phyloP scores from a whole-genome alignment of 148 eudicot genomes.

The Beta vulgaris region DNA sequence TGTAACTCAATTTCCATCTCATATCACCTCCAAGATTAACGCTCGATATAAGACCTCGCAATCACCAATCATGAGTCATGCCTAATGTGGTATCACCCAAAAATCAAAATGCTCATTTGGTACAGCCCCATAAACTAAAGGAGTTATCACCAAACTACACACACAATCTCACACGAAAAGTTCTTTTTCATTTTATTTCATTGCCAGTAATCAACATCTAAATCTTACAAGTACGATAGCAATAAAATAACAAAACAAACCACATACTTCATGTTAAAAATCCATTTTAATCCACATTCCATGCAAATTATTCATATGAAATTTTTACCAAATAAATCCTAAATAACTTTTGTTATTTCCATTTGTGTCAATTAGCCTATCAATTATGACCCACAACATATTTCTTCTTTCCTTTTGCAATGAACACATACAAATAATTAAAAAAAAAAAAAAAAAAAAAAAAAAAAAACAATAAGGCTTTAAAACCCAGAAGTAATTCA shows the following conservation, averaged over 20 bases:
- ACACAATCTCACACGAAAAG: neutral
- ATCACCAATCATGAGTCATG: neutral
- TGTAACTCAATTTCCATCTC: neutral
- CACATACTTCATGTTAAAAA: neutral
- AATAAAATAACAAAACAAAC: neutral
- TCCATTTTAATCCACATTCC: neutral
- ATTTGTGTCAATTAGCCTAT: no score
- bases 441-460: no score
- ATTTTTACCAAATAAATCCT: no score
- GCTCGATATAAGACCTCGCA: neutral
- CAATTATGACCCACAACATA: no score
- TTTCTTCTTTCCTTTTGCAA: no score
- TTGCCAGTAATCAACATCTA: neutral
- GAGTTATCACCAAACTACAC: neutral
- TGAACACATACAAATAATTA: no score
- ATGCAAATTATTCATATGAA: no score
- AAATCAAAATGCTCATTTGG: neutral
- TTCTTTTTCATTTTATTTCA: neutral
- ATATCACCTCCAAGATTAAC: neutral
- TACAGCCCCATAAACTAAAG: neutral
- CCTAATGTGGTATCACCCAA: neutral
- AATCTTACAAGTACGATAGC: neutral
- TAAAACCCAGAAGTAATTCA: constrained; percentile 3
- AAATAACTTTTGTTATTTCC: no score
- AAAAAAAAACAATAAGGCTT: no score